phyloP scores from a whole-genome alignment of 805 yeast species.

The Kazachstania kunashirensis region DNA sequence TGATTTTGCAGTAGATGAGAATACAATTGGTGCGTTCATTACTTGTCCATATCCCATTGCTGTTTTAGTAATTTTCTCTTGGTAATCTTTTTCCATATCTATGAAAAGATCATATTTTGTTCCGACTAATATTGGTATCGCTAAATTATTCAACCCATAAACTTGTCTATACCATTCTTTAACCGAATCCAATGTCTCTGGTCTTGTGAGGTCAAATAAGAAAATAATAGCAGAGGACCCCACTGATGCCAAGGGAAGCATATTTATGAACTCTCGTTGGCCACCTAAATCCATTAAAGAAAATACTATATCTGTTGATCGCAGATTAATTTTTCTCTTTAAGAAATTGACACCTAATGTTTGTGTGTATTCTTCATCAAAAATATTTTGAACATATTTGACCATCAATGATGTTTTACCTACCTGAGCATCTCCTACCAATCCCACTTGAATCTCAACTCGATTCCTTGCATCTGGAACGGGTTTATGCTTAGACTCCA shows the following conservation, averaged over 20 bases:
- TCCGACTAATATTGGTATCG: constrained; percentile 84
- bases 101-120: constrained; percentile 85
- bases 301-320: constrained; percentile 79
- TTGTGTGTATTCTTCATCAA: constrained; percentile 84
- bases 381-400: constrained; percentile 88
- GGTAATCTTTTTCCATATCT: constrained; percentile 66
- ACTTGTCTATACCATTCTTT: constrained; percentile 93
- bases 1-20: constrained; percentile 84
- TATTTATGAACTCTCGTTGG: constrained; percentile 83
- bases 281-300: constrained; percentile 95
- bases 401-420: constrained; percentile 96
- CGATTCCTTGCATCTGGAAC: constrained; percentile 13
- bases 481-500: neutral
- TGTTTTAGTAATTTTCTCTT: constrained; percentile 67
- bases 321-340: constrained; percentile 76
- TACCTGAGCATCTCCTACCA: constrained; percentile 89
- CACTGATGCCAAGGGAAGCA: constrained; percentile 84
- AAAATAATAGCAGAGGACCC: constrained; percentile 87
- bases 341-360: constrained; percentile 90
- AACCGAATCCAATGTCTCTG: constrained; percentile 68
- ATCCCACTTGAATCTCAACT: constrained; percentile 60
- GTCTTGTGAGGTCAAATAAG: constrained; percentile 80
- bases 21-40: constrained; percentile 74
- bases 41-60: constrained; percentile 77
- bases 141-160: constrained; percentile 76